A percentile compares a stretch with the other conserved stretches of the same genome.
Evolutionary conservation across 78 protist species (phyloP).

Genomic region (Dictyostelium purpureum): DNA sequence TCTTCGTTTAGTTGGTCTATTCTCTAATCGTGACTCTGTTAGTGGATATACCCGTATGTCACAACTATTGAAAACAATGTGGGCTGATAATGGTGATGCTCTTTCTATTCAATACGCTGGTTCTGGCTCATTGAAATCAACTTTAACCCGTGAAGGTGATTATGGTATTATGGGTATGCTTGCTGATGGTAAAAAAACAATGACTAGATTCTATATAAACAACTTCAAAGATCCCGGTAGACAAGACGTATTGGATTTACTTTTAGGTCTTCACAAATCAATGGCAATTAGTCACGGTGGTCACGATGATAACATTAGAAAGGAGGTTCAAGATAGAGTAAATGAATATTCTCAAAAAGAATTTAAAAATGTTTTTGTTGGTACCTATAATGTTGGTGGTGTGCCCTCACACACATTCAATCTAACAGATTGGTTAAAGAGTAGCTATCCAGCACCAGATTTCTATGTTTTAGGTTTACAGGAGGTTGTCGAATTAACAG

Average conservation of each 20-base stretch:
- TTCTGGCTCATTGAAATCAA: slow-evolving; percentile 87
- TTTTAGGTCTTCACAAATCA: slow-evolving; percentile 57
- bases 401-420: slow-evolving; percentile 3
- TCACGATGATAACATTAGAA: slow-evolving; percentile 66
- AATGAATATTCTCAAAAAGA: slow-evolving; percentile 53
- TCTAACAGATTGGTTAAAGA: slow-evolving; percentile 31
- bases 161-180: slow-evolving; percentile 80
- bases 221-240: slow-evolving; percentile 63
- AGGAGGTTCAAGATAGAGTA: slow-evolving; percentile 44
- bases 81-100: slow-evolving; percentile 93
- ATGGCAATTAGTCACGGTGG: neutral
- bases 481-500: slow-evolving; percentile 82
- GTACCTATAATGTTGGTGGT: slow-evolving; percentile 81
- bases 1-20: neutral
- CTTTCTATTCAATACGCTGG: slow-evolving; percentile 89
- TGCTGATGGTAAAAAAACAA: slow-evolving; percentile 77
- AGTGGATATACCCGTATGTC: neutral
- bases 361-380: slow-evolving; percentile 52
- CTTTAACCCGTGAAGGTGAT: slow-evolving; percentile 83
- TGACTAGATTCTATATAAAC: slow-evolving; percentile 57
- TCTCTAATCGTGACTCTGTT: neutral
- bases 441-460: slow-evolving; percentile 70
- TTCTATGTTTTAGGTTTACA: slow-evolving; percentile 84
- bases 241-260: slow-evolving; percentile 69
- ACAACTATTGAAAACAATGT: slow-evolving; percentile 47